phyloP scores from a whole-genome alignment of 2,329 filamentous ascomycete genomes.

The Sporothrix humicola region DNA sequence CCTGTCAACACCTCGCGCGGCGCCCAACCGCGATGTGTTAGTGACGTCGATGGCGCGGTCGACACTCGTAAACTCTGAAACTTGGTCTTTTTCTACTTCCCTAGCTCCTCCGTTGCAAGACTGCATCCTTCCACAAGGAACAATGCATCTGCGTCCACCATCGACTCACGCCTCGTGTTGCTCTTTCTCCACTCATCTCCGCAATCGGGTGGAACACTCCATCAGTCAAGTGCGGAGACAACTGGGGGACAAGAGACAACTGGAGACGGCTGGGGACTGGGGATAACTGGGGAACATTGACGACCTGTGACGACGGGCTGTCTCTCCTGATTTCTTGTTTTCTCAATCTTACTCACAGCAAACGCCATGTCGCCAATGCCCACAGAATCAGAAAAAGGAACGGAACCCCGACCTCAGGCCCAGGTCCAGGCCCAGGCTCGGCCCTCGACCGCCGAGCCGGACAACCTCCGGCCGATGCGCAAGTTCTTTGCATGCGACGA shows the following conservation, averaged over 20 bases:
- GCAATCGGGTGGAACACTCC: constrained; percentile 7
- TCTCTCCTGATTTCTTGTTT: neutral
- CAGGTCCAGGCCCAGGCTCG: neutral
- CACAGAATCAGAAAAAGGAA: neutral
- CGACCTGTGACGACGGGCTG: neutral
- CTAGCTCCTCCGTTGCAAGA: too few species aligned
- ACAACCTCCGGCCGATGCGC: constrained; percentile 27
- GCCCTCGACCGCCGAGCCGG: constrained; percentile 3
- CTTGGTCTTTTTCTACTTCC: too few species aligned
- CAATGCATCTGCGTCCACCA: neutral
- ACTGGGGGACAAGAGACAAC: neutral
- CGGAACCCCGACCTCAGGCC: neutral
- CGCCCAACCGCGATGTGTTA: too few species aligned
- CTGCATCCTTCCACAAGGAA: neutral
- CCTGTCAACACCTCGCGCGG: too few species aligned
- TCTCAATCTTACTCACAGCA: neutral
- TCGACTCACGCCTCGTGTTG: neutral
- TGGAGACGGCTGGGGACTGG: neutral
- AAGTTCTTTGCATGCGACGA: constrained; percentile 44
- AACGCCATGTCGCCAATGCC: neutral
- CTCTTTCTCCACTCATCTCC: neutral
- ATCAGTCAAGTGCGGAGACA: neutral
- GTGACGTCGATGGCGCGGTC: too few species aligned
- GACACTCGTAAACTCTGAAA: too few species aligned
- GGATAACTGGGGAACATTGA: too few species aligned